These are phyloP conservation scores for Gynandropsis gynandra DNA, from an alignment of 345 rosid species.

Conservation along the genomic window DNA sequence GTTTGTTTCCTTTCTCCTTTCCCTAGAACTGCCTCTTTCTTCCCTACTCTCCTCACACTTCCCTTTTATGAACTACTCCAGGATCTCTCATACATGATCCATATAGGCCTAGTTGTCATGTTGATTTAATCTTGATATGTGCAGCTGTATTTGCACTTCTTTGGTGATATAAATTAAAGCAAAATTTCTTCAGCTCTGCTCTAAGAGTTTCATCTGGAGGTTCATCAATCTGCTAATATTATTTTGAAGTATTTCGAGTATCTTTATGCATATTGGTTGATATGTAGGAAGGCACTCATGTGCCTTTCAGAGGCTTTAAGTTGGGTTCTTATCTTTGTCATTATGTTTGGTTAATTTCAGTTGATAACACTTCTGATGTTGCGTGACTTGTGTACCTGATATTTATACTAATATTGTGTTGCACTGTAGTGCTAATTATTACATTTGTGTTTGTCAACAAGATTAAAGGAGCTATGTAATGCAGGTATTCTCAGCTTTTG, in stretches of 20 bases:
- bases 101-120: constrained; percentile 13
- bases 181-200: constrained; percentile 3
- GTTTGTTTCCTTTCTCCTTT: constrained; percentile 99
- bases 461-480: constrained; percentile 25
- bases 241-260: neutral
- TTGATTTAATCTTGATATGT: constrained; percentile 7
- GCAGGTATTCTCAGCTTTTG: constrained; percentile 99
- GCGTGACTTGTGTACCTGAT: neutral
- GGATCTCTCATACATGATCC: constrained; percentile 13
- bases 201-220: constrained; percentile 5
- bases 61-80: constrained; percentile 37
- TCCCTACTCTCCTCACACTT: constrained; percentile 76
- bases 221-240: constrained; percentile 13
- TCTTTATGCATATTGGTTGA: constrained; percentile 9
- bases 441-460: constrained; percentile 13
- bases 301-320: constrained; percentile 14
- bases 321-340: neutral
- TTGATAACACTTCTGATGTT: neutral
- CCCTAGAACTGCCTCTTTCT: constrained; percentile 86
- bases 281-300: constrained; percentile 4
- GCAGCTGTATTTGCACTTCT: constrained; percentile 12
- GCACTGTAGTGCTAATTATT: too few species aligned
- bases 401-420: too few species aligned
- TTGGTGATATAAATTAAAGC: neutral
- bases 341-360: constrained; percentile 12